Percentiles rank a stretch among this genome's conserved stretches.
Evolutionary conservation across 2,329 filamentous ascomycete species (phyloP).

Genomic region (Dactylellina cionopaga): DNA sequence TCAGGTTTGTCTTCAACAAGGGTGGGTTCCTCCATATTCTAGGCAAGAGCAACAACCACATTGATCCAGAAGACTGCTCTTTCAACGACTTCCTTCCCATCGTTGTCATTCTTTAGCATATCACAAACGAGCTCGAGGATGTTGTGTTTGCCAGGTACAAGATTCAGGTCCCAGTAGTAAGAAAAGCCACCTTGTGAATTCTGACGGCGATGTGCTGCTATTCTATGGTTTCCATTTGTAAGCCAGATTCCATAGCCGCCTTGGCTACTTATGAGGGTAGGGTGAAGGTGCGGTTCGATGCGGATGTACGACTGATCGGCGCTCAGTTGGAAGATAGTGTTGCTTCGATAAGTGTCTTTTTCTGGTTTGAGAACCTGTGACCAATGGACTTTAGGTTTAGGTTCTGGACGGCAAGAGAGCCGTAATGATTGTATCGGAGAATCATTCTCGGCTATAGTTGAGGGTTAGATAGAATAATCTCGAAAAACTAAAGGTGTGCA

Average conservation of each 20-base stretch:
- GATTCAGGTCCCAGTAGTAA: slow-evolving; percentile 6
- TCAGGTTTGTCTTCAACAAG: no score
- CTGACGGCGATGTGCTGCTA: not conserved
- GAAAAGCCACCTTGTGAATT: not conserved
- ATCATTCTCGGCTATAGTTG: slow-evolving; percentile 9
- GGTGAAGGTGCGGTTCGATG: slow-evolving; percentile 7
- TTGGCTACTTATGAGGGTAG: not conserved
- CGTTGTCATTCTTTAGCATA: not conserved
- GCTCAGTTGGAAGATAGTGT: not conserved
- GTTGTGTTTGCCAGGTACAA: slow-evolving; percentile 1
- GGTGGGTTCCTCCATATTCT: no score
- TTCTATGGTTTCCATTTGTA: not conserved
- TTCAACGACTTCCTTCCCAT: slow-evolving; percentile 16
- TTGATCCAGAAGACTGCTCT: slow-evolving; percentile 29
- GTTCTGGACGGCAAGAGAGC: not conserved
- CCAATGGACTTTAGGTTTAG: not conserved
- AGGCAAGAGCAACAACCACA: not conserved
- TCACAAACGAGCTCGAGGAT: slow-evolving; percentile 26
- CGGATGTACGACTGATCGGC: not conserved
- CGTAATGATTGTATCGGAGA: slow-evolving; percentile 13
- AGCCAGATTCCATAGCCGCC: slow-evolving; percentile 33
- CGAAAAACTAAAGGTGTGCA: not conserved
- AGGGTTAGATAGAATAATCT: not conserved
- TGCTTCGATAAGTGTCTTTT: slow-evolving; percentile 5
- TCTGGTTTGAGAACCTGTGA: slow-evolving; percentile 1